Conservation (phyloP, 768 basidiomycete genomes). For the Chalciporus pseudorubinellus region DNA sequence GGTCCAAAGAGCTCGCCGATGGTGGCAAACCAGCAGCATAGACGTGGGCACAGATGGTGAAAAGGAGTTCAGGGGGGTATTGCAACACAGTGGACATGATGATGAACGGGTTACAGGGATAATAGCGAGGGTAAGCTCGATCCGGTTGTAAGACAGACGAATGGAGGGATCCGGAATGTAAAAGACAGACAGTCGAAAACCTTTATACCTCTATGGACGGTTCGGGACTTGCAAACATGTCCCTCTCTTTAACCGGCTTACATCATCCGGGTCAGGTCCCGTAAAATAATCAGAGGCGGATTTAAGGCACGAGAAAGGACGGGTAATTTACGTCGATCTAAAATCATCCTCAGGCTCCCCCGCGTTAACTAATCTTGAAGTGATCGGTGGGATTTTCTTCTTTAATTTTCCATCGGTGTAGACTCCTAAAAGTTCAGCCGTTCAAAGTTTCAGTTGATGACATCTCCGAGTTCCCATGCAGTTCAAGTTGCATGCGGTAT, state of each 20-base stretch:
- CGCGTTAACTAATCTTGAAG: too few species aligned
- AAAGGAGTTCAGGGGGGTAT: slow-evolving; percentile 72
- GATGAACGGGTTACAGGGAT: slow-evolving; percentile 1
- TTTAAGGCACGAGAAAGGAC: not conserved
- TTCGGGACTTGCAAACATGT: not conserved
- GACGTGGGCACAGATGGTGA: slow-evolving; percentile 69
- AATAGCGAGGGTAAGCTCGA: slow-evolving; percentile 1
- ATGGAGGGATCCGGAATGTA: not conserved
- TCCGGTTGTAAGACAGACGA: not conserved
- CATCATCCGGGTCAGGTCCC: not conserved
- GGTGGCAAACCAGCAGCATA: slow-evolving; percentile 63
- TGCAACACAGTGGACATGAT: slow-evolving; percentile 34
- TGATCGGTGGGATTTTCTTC: too few species aligned
- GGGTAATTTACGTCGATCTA: not conserved
- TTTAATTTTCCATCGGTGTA: too few species aligned
- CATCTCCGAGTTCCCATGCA: too few species aligned
- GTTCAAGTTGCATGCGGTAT: too few species aligned
- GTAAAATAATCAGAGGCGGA: too few species aligned
- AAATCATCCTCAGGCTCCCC: too few species aligned
- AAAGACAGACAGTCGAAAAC: not conserved
- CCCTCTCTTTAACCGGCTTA: not conserved
- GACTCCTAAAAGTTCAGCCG: too few species aligned
- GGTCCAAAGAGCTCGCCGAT: slow-evolving; percentile 61
- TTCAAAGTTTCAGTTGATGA: too few species aligned
- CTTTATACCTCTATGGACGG: not conserved